Conservation (phyloP, 768 basidiomycete species). For the Panus rudis region DNA sequence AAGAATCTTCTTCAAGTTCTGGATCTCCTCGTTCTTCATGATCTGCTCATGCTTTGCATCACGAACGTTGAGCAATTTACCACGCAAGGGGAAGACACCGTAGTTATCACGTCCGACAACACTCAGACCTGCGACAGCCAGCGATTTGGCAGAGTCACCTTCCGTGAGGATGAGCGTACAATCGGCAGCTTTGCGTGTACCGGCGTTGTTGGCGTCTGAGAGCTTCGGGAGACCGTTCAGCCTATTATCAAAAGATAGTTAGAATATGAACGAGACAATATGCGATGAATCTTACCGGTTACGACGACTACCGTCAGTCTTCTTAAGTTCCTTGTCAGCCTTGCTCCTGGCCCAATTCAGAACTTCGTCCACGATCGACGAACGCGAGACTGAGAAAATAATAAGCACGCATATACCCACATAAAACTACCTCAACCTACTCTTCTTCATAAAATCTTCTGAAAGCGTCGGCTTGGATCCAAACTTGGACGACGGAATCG, state of each 20-base stretch:
- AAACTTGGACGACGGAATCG: conserved; percentile 81
- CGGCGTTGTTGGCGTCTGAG: conserved; percentile 96
- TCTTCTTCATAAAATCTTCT: conserved; percentile 96
- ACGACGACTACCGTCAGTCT: conserved; percentile 86
- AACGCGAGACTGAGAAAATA: conserved; percentile 64
- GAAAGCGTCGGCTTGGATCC: conserved; percentile 78
- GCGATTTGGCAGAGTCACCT: conserved; percentile 97
- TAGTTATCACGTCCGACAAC: conserved; percentile 96
- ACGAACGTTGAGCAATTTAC: conserved; percentile 94
- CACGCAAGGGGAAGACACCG: conserved; percentile 95
- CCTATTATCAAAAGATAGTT: conserved; percentile 32
- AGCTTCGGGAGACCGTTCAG: conserved; percentile 89
- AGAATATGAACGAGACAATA: not conserved
- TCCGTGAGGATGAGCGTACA: conserved; percentile 97
- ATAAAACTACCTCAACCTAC: too few species aligned
- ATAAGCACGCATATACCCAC: conserved; percentile 3
- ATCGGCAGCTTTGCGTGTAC: conserved; percentile 66
- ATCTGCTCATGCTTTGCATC: conserved; percentile 95
- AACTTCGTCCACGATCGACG: conserved; percentile 85
- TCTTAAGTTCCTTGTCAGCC: conserved; percentile 93
- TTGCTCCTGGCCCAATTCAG: conserved; percentile 96
- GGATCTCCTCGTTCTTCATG: conserved; percentile 96
- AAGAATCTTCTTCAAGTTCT: conserved; percentile 97
- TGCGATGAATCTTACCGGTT: conserved; percentile 49
- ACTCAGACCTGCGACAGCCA: conserved; percentile 89